Evolutionary conservation across 352 stramenopile species (phyloP).

Genomic region (Hyaloperonospora arabidopsidis): DNA sequence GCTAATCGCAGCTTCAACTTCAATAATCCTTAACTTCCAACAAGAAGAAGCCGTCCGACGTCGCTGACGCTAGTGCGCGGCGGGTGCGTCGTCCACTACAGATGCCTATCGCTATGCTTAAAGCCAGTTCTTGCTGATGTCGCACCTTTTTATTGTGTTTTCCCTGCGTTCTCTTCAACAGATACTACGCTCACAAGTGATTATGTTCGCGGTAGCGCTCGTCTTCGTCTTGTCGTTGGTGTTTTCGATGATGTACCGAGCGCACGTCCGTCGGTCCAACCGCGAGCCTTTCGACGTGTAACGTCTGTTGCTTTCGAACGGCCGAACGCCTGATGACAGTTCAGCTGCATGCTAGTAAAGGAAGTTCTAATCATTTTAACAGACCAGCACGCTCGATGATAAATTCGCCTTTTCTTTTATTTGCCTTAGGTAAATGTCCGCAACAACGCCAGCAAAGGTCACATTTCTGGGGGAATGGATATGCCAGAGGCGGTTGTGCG

Average conservation of each 20-base stretch:
- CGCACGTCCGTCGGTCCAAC: slow-evolving; percentile 24
- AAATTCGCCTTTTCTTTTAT: no score
- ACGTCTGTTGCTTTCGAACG: no score
- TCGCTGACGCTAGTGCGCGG: slow-evolving; percentile 29
- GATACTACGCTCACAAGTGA: slow-evolving; percentile 53
- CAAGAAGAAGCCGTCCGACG: slow-evolving; percentile 26
- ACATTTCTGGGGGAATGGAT: no score
- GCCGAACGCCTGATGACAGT: no score
- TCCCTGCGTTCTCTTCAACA: slow-evolving; percentile 10
- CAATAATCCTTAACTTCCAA: no score
- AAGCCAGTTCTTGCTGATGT: neutral
- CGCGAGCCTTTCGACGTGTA: slow-evolving; percentile 22
- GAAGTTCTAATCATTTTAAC: no score
- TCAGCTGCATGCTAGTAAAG: no score
- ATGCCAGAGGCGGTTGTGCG: no score
- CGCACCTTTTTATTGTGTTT: neutral
- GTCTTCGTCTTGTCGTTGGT: slow-evolving; percentile 43
- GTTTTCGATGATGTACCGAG: slow-evolving; percentile 52
- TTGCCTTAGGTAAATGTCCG: no score
- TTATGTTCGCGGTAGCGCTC: slow-evolving; percentile 53
- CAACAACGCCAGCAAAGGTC: no score
- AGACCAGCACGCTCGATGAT: no score
- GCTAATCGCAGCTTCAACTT: no score
- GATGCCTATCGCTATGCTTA: neutral
- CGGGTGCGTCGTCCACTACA: slow-evolving; percentile 24